Conservation (phyloP, 2,329 filamentous ascomycete genomes). For the Aspergillus glaucus region DNA sequence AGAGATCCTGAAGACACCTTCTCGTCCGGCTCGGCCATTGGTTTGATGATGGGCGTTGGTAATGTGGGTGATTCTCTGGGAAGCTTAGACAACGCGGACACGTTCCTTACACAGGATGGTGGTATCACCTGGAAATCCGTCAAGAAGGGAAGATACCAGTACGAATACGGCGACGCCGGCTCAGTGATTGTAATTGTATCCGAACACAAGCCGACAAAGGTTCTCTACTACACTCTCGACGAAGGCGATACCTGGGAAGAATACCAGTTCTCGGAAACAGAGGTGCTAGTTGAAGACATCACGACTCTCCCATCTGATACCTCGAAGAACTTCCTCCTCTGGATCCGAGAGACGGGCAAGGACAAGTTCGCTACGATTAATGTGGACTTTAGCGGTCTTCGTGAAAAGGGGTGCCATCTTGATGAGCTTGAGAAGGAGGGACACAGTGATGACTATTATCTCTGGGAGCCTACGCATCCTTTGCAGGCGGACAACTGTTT, state of each 20-base stretch:
- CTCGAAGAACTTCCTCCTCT: constrained; percentile 85
- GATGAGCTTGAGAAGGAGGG: constrained; percentile 49
- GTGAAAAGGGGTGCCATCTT: constrained; percentile 63
- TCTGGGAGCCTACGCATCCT: constrained; percentile 86
- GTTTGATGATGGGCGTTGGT: constrained; percentile 82
- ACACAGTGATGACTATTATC: constrained; percentile 63
- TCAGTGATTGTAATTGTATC: constrained; percentile 84
- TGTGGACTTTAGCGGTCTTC: constrained; percentile 79
- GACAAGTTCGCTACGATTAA: constrained; percentile 66
- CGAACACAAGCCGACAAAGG: constrained; percentile 60
- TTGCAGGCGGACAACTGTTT: constrained; percentile 71
- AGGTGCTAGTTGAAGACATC: constrained; percentile 70
- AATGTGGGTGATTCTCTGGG: constrained; percentile 75
- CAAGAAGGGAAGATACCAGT: constrained; percentile 82
- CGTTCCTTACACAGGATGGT: constrained; percentile 87
- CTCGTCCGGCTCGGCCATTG: constrained; percentile 80
- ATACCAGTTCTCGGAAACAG: constrained; percentile 64
- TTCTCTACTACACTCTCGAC: constrained; percentile 69
- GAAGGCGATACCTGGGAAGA: constrained; percentile 74
- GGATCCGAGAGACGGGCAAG: constrained; percentile 57
- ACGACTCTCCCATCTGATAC: constrained; percentile 84
- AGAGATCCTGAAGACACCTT: constrained; percentile 75
- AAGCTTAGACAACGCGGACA: constrained; percentile 66
- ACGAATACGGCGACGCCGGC: constrained; percentile 94
- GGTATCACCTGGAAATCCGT: constrained; percentile 80